Evolutionary conservation across 495 filamentous ascomycete genomes (phyloP), one percentile per base, ranked within the genome.

Genomic region (Cercophora samala): DNA sequence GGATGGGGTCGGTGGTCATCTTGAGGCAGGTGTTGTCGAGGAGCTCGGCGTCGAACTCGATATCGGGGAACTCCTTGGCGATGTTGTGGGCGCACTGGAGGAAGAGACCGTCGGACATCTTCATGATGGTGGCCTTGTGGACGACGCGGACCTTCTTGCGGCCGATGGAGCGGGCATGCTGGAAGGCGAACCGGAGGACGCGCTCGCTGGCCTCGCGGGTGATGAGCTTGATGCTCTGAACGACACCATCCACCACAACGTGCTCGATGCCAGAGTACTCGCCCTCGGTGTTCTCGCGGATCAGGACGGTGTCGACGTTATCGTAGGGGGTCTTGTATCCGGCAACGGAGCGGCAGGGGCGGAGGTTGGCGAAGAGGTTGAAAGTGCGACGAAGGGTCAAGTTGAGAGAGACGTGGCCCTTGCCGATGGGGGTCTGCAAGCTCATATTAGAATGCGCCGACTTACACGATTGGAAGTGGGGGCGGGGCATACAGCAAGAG

Each of bases 51-150:
- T 98, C 93, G 80, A 98, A 98, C 78, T 97, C 89, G 72, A 98
- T 87, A 62, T 90, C 83, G 67, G 96, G 93, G 87, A 91, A 98
- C 71, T 97, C 93, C 88, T 97, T 93, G 78, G 91, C 82, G 75
- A 99, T 84, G 25, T 93, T 84, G 37, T 88, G 82, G 72, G 93
- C 96, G 63, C 87, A 90, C 79, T 86, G 90, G 66, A 98, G 85
- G 89, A 99, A 99, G 60, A 99, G 91, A 81, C 95, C 95, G 80
- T 99, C 95, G 80, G 86, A 90, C 96, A 98, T 98, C 89, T 99
- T 99, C 95, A 98, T 98, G 85, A 98, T 99, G 74, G 96, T 99
- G 74, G 94, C 95, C 87, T 98, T 98, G 88, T 98, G 94, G 62
- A 98, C 95, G 52, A 90, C 94, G 69, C 95, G 91, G 68, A 99